Base-by-base conservation (phyloP, 2,329 filamentous ascomycete species). In the Fulvia fulva region DNA sequence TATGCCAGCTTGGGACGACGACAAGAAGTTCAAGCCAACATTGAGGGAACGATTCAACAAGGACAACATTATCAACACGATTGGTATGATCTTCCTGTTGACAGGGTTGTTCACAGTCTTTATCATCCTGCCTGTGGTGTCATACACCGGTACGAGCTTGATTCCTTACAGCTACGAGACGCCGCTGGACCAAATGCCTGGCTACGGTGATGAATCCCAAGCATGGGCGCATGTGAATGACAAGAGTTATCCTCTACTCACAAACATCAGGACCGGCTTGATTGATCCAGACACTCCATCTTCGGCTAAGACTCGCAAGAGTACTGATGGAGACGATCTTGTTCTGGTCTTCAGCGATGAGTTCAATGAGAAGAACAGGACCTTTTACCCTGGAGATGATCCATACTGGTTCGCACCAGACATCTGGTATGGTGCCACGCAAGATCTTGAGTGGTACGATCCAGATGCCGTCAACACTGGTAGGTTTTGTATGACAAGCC, bases 321-420 rank as follows among this genome's bases (percentile, higher is more conserved):
- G 80, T 1, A 74, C 76, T 22, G 79, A 87, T 65, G 87, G 87
- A 11, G 83, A 81, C 57, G 82, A 80, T 19, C 81, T 86, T 73
- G 80, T 83, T 34, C 76, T 90, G 34, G 86, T 87, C 65, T 83
- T 85, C 71, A 89, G 86, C 2, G 87, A 90, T 68, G 87, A 90
- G 67, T 90, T 90, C 72, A 88, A 88, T 62, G 80, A 73, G 1
- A 79, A 82, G 51, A 86, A 86, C 19, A 80, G 87, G 51, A 87
- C 86, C 2, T 90, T 90, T 67, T 90, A 88, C 68, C 81, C 85
- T 43, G 85, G 82, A 5, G 87, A 90, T 66, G 87, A 90, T 68
- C 81, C 87, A 0, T 90, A 80, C 68, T 88, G 85, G 67, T 81
- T 86, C 68, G 87, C 80, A 23, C 80, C 88, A 34, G 85, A 89